Base-by-base conservation (phyloP, 768 basidiomycete genomes). In the Amanita molliuscula region DNA sequence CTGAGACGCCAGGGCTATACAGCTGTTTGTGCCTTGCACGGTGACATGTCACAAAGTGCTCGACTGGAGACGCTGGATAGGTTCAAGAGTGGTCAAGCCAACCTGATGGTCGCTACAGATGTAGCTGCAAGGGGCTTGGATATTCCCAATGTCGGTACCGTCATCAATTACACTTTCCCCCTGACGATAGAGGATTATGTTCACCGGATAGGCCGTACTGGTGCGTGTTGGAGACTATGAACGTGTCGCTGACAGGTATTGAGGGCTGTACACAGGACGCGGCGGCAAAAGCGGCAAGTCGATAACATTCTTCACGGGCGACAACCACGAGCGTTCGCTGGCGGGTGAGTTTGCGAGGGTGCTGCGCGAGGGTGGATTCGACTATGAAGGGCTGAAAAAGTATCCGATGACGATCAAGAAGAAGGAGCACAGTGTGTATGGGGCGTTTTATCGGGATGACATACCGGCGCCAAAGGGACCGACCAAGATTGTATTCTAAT, bases 371-470 rank as follows among this genome's bases (percentile, higher is more conserved):
- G 84, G 86, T 40, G 89, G 86, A 26, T 89, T 88, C 55, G 79
- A 85, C 50, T 78, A 82, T 43, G 80, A 86, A 56, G 82, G 67
- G 4, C 70, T 96, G 67, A 79, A 82, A 52, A 82, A 83, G 59
- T 97, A 96, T 73, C 91, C 92, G 45, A 90, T 94, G 78, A 89
- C 93, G 52, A 91, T 98, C 70, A 96, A 95, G 74, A 98, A 98
- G 76, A 90, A 82, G 75, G 79, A 84, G 57, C 94, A 97, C 59
- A 71, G 88, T 16, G 84, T 79, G 36, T 97, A 96, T 58, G 94
- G 94, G 4, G 88, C 86, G 4, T 91, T 90, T 66, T 91, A 76
- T 65, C 65, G 84, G 50, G 81, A 87, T 56, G 81, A 82, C 55
- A 79, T 81, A 26, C 70, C 76, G 8, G 66, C 73, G 40, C 74